Base-by-base conservation (phyloP, 2,329 filamentous ascomycete genomes). In the Fusarium sp. region DNA sequence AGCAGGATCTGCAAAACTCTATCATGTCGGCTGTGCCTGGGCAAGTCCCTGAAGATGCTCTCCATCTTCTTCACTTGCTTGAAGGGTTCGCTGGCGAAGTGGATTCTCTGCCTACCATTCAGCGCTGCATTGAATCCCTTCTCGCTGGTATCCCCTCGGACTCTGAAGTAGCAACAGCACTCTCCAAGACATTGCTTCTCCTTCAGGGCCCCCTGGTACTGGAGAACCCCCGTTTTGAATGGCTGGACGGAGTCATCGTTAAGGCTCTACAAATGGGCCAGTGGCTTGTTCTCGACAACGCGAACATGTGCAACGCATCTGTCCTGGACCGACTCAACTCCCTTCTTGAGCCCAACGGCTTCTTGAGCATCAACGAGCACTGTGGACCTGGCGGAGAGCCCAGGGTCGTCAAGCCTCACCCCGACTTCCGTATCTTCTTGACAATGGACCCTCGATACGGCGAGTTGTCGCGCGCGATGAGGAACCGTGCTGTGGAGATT, bases 241-340 rank as follows among this genome's bases (percentile, higher is more conserved):
- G 97, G 97, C 91, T 97, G 2, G 96, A 99, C 81, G 97, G 97
- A 67, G 90, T 97, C 57, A 92, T 99, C 50, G 93, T 98, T 57
- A 93, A 95, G 77, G 96, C 97, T 48, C 87, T 98, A 13, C 89
- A 97, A 79, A 87, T 92, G 76, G 97, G 97, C 16, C 90, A 95
- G 70, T 99, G 97, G 97, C 87, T 99, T 20, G 92, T 99, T 13
- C 90, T 99, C 24, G 97, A 99, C 83, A 98, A 99, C 82, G 97
- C 97, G 69, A 99, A 99, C 79, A 89, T 99, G 67, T 99, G 97
- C 85, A 98, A 93, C 79, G 93, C 96, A 27, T 98, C 96, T 8
- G 97, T 99, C 1, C 88, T 99, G 11, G 97, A 99, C 83, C 90
- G 97, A 71, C 86, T 99, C 61, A 99, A 99, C 82, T 98, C 97